phyloP scores from a whole-genome alignment of 129 eudicot species.

The Saussurea involucrata region DNA sequence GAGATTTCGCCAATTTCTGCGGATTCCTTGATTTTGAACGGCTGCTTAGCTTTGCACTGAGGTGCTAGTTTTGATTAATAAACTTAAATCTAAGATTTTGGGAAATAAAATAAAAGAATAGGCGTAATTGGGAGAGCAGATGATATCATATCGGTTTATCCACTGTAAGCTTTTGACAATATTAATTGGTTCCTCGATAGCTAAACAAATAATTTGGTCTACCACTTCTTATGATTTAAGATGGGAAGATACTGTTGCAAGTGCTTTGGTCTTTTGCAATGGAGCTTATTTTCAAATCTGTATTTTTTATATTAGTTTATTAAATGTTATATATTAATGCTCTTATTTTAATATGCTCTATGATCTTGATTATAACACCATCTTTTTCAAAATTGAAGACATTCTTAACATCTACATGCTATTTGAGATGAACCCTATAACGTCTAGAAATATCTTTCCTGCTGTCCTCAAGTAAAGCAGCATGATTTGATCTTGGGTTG shows the following conservation, averaged over 20 bases:
- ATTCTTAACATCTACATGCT: neutral
- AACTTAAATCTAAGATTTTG: neutral
- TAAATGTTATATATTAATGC: neutral
- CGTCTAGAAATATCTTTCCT: neutral
- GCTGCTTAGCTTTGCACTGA: neutral
- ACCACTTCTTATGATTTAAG: neutral
- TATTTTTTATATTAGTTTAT: neutral
- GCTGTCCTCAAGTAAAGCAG: neutral
- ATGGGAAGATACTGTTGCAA: neutral
- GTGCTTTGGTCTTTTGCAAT: constrained; percentile 8
- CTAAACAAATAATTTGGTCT: neutral
- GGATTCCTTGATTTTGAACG: neutral
- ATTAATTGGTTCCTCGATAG: neutral
- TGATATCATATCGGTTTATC: neutral
- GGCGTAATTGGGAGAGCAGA: neutral
- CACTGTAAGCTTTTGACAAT: neutral
- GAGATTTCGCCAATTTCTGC: neutral
- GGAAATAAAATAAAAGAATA: neutral
- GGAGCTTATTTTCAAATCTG: constrained; percentile 2
- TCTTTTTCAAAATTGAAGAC: neutral
- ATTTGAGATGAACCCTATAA: neutral
- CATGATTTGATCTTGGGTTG: neutral
- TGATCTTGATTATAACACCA: neutral
- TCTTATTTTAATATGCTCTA: neutral
- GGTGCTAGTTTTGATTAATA: neutral